phyloP scores from a whole-genome alignment of 1,284 basidiomycete species.

The Apiotrichum montevideense region DNA sequence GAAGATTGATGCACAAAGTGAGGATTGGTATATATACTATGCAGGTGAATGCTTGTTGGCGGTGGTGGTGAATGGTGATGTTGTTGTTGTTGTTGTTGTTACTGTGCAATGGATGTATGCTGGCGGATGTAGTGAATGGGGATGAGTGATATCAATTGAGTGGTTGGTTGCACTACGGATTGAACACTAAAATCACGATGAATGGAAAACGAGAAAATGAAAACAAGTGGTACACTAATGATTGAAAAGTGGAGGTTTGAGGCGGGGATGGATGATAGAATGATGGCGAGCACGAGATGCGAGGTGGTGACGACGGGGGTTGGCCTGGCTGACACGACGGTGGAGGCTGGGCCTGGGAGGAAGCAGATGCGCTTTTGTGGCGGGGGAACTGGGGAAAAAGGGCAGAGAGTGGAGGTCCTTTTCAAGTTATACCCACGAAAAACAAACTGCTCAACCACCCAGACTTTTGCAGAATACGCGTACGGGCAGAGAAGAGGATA shows the following conservation, averaged over 20 bases:
- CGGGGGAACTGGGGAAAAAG: not conserved
- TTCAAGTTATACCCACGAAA: not conserved
- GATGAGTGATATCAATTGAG: not conserved
- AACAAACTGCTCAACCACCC: not conserved
- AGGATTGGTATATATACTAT: too few relatives aligned
- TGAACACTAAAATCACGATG: not conserved
- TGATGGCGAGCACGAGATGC: not conserved
- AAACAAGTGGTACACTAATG: not conserved
- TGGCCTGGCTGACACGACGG: not conserved
- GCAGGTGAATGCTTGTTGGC: too few relatives aligned
- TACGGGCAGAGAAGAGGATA: too few relatives aligned
- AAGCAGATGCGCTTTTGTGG: not conserved
- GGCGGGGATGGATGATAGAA: not conserved
- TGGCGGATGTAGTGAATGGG: too few relatives aligned
- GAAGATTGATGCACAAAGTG: too few relatives aligned
- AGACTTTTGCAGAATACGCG: not conserved
- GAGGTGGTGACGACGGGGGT: not conserved
- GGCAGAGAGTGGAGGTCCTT: not conserved
- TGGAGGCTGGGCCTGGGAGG: not conserved
- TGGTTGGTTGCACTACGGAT: too few relatives aligned
- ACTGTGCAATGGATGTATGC: not conserved
- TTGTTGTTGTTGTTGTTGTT: constrained; percentile 1
- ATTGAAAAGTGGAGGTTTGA: not conserved
- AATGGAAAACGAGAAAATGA: not conserved
- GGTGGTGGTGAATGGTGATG: not conserved